Percentiles rank a stretch among this genome's conserved stretches.
Conservation (phyloP, 176 grass and related monocot genomes). For the Poa annua region DNA sequence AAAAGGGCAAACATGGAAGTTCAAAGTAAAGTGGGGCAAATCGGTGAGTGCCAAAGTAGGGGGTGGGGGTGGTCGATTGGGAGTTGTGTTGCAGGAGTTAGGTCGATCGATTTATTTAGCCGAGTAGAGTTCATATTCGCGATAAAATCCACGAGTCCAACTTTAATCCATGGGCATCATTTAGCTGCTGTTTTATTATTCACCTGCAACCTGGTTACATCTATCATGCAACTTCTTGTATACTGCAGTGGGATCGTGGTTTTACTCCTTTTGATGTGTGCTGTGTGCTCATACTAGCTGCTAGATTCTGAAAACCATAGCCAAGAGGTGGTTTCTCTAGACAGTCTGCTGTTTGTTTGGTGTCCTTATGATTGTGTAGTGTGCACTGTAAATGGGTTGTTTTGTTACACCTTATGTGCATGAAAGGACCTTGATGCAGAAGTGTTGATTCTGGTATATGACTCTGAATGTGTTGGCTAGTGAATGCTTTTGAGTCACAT, state of each 20-base stretch:
- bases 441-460: slow-evolving; percentile 39
- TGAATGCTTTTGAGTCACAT: slow-evolving; percentile 23
- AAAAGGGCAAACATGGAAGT: no score
- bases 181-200: no score
- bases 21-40: no score
- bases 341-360: neutral
- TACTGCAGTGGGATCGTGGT: neutral
- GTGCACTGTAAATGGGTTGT: neutral
- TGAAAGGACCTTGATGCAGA: slow-evolving; percentile 50
- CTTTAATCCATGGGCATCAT: neutral
- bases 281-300: neutral
- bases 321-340: neutral
- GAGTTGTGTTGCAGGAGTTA: no score
- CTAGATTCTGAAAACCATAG: neutral
- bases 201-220: no score
- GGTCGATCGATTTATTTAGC: no score
- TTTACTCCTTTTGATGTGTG: neutral
- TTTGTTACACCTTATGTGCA: neutral
- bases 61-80: no score
- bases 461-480: slow-evolving; percentile 44
- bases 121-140: no score
- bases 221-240: neutral
- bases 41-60: no score
- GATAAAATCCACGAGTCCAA: neutral
- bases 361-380: neutral